Percentiles rank a stretch among this genome's conserved stretches.
These are phyloP conservation scores for Cyclotella cryptica DNA, from an alignment of 108 stramenopile species.

Conservation along the genomic window DNA sequence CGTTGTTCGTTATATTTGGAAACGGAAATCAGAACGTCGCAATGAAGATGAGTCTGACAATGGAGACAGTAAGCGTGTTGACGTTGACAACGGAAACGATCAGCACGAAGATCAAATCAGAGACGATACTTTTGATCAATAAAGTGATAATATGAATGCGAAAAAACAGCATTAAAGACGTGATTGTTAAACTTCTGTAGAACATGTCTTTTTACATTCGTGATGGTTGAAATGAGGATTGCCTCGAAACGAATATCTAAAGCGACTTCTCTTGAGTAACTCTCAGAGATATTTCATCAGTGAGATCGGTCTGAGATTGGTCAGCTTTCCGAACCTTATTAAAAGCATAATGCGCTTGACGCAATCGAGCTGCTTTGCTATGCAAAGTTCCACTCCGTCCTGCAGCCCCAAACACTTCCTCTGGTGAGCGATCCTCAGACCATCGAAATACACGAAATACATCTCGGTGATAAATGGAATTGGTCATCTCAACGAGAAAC, in stretches of 20 bases:
- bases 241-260: too few species aligned
- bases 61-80: too few species aligned
- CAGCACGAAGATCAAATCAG: too few species aligned
- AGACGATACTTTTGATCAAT: too few species aligned
- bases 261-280: background rate
- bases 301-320: background rate
- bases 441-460: constrained; percentile 43
- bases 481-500: constrained; percentile 49
- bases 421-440: constrained; percentile 41
- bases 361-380: constrained; percentile 1
- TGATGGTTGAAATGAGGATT: background rate
- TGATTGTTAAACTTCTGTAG: too few species aligned
- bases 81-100: too few species aligned
- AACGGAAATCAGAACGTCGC: background rate
- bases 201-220: background rate
- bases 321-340: background rate
- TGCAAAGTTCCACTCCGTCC: constrained; percentile 37
- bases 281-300: background rate
- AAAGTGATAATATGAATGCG: too few species aligned
- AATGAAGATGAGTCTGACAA: background rate
- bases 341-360: constrained; percentile 9
- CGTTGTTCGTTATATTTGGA: background rate
- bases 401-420: constrained; percentile 53
- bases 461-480: constrained; percentile 50
- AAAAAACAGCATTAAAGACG: too few species aligned